Evolutionary conservation across 768 basidiomycete species (phyloP).

Genomic region (Suillus bovinus): DNA sequence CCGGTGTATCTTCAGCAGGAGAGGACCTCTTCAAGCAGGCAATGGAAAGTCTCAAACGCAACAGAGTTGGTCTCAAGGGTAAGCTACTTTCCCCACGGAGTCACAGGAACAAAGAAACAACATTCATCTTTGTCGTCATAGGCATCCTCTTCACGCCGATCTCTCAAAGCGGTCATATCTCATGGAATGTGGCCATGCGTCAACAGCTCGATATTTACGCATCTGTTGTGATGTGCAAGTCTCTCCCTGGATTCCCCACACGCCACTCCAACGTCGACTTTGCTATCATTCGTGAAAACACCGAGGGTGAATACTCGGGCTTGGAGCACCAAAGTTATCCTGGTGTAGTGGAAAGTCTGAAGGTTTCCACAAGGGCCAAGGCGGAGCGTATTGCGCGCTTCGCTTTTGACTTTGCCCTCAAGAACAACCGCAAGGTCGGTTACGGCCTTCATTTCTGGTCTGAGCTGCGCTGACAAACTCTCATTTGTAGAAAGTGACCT

Average conservation of each 20-base stretch:
- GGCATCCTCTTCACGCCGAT: constrained; percentile 99
- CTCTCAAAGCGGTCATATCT: constrained; percentile 94
- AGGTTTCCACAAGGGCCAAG: constrained; percentile 94
- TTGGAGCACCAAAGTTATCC: constrained; percentile 98
- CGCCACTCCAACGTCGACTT: constrained; percentile 97
- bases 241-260: constrained; percentile 93
- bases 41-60: constrained; percentile 96
- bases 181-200: constrained; percentile 99
- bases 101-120: constrained; percentile 12
- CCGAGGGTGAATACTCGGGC: constrained; percentile 99
- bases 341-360: constrained; percentile 97
- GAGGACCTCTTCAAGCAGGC: constrained; percentile 96
- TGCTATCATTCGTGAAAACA: constrained; percentile 99
- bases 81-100: constrained; percentile 5
- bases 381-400: constrained; percentile 96
- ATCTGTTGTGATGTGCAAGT: constrained; percentile 97
- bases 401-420: constrained; percentile 98
- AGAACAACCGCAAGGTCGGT: constrained; percentile 93
- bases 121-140: constrained; percentile 30
- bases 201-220: constrained; percentile 99
- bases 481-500: constrained; percentile 88
- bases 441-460: not conserved
- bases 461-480: constrained; percentile 7
- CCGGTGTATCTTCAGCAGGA: constrained; percentile 91
- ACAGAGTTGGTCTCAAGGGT: constrained; percentile 99